These are phyloP conservation scores for Backusella psychrophila DNA, from an alignment of 192 early-diverging fungal species.

Conservation along the genomic window DNA sequence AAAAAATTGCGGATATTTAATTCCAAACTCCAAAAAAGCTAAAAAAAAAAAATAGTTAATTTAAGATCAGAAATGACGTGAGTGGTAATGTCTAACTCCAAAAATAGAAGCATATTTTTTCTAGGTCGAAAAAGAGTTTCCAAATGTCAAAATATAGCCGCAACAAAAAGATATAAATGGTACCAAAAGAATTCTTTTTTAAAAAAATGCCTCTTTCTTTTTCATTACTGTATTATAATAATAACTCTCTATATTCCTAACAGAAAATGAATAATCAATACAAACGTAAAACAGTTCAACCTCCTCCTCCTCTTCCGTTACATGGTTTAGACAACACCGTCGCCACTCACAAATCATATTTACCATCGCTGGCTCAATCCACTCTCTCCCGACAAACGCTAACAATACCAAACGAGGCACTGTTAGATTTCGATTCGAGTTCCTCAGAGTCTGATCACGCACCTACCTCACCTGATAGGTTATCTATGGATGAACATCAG, in stretches of 20 bases:
- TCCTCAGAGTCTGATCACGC: background rate
- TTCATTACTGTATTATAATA: background rate
- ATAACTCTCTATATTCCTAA: background rate
- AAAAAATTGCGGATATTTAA: background rate
- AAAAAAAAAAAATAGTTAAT: background rate
- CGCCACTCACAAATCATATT: background rate
- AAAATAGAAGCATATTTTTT: background rate
- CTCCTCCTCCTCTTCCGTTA: background rate
- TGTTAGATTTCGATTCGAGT: background rate
- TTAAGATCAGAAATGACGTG: background rate
- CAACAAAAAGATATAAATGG: background rate
- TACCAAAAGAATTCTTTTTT: background rate
- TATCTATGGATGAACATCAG: constrained; percentile 3
- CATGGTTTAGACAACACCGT: background rate
- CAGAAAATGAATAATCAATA: background rate
- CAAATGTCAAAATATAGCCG: constrained; percentile 8
- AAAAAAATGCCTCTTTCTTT: background rate
- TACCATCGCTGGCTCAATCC: background rate
- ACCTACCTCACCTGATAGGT: background rate
- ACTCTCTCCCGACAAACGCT: background rate
- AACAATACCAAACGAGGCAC: background rate
- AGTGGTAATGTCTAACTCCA: background rate
- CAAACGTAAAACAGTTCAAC: background rate
- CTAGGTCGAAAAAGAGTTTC: background rate
- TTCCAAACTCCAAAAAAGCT: background rate